Percentiles rank a stretch among this genome's conserved stretches.
phyloP scores from a whole-genome alignment of 495 filamentous ascomycete species.

The Gamarada debralockiae region DNA sequence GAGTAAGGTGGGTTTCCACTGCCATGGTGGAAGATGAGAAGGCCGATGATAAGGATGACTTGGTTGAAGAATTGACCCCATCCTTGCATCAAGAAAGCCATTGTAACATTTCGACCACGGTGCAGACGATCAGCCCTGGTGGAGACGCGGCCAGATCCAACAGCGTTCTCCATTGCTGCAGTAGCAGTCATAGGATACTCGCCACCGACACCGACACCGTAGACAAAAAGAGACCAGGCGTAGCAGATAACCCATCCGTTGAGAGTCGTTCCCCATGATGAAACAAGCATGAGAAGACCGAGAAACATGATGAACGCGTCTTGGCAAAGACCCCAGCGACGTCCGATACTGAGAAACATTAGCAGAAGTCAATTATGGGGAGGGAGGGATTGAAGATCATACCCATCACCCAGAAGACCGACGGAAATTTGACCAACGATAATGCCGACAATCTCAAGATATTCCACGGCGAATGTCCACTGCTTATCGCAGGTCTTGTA shows the following conservation, averaged over 20 bases:
- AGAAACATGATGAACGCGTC: constrained; percentile 91
- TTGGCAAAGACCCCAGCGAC: constrained; percentile 88
- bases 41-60: constrained; percentile 71
- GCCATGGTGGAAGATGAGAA: constrained; percentile 73
- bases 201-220: constrained; percentile 85
- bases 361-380: not conserved
- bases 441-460: constrained; percentile 84
- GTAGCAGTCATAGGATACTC: constrained; percentile 96
- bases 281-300: constrained; percentile 81
- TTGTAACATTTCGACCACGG: constrained; percentile 87
- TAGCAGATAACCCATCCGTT: constrained; percentile 95
- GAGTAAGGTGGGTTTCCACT: constrained; percentile 72
- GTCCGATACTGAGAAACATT: constrained; percentile 59
- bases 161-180: constrained; percentile 90
- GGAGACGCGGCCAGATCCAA: constrained; percentile 78
- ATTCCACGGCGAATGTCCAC: constrained; percentile 75
- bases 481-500: constrained; percentile 58
- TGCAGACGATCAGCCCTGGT: constrained; percentile 87
- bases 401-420: constrained; percentile 47
- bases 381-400: not conserved
- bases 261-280: constrained; percentile 76
- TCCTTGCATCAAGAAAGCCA: constrained; percentile 93
- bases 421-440: constrained; percentile 81
- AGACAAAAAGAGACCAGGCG: constrained; percentile 85
- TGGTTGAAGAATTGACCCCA: constrained; percentile 96